phyloP scores from a whole-genome alignment of 2,329 filamentous ascomycete species.

The Knufia petricola region DNA sequence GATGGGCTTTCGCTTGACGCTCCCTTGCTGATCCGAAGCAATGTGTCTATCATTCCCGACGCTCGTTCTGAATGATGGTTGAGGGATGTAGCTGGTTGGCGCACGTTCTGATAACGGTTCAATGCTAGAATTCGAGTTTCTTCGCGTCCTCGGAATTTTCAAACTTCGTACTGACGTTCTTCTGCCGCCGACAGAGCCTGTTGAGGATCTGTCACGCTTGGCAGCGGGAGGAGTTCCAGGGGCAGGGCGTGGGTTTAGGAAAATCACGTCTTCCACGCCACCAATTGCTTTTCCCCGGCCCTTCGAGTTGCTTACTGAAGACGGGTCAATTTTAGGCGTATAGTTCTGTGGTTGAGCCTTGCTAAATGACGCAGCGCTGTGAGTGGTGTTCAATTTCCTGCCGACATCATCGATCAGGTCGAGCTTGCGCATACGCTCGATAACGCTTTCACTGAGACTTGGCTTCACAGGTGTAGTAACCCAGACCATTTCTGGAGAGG shows the following conservation, averaged over 20 bases:
- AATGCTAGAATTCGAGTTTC: neutral
- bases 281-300: neutral
- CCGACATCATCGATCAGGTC: constrained; percentile 11
- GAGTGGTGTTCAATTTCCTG: neutral
- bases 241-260: constrained; percentile 2
- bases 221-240: neutral
- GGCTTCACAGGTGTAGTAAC: constrained; percentile 11
- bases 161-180: neutral
- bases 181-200: neutral
- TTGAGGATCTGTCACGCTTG: neutral
- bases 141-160: neutral
- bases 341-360: neutral
- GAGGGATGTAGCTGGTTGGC: neutral
- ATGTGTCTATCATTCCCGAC: neutral
- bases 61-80: neutral
- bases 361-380: neutral
- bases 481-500: neutral
- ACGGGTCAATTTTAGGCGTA: neutral
- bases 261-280: neutral
- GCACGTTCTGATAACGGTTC: neutral
- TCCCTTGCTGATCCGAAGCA: neutral
- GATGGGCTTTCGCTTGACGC: neutral
- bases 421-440: constrained; percentile 18
- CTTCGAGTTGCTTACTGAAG: neutral
- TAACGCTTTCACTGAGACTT: constrained; percentile 18